A percentile compares a stretch with the other conserved stretches of the same genome.
These are phyloP conservation scores for Triticum timopheevii DNA, from an alignment of 176 grass and related monocot genomes.

Conservation along the genomic window DNA sequence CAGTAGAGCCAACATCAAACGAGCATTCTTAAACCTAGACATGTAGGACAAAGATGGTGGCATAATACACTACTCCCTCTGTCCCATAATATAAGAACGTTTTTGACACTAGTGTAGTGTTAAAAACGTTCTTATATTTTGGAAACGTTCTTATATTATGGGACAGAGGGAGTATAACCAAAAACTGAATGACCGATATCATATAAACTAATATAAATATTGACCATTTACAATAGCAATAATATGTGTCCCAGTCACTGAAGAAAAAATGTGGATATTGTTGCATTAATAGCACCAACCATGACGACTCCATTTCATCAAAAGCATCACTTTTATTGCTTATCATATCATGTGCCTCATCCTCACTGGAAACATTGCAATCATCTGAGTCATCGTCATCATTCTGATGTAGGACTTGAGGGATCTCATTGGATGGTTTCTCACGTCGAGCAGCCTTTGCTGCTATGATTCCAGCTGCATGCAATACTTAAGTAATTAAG, in stretches of 20 bases:
- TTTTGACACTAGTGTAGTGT: too few relatives aligned
- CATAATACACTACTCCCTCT: background rate
- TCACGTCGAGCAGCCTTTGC: background rate
- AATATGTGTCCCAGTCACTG: background rate
- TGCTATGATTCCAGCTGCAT: conserved; percentile 21
- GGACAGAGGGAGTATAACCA: background rate
- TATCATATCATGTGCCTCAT: conserved; percentile 3
- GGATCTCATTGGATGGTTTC: background rate
- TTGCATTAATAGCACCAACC: conserved; percentile 33
- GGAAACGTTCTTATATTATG: too few relatives aligned
- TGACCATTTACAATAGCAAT: background rate
- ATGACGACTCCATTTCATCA: conserved; percentile 23
- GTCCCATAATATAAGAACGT: too few relatives aligned
- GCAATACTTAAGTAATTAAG: background rate
- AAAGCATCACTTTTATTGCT: conserved; percentile 15
- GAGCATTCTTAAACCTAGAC: background rate
- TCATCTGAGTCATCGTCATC: conserved; percentile 35
- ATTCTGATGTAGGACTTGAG: conserved; percentile 10
- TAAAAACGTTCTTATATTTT: too few relatives aligned
- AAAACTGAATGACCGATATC: background rate
- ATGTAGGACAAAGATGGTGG: background rate
- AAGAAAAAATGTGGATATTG: background rate
- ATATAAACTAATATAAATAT: background rate
- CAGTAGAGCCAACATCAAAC: background rate
- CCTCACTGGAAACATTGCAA: background rate